Conservation (phyloP, 345 rosid genomes). For the Camelina neglecta region DNA sequence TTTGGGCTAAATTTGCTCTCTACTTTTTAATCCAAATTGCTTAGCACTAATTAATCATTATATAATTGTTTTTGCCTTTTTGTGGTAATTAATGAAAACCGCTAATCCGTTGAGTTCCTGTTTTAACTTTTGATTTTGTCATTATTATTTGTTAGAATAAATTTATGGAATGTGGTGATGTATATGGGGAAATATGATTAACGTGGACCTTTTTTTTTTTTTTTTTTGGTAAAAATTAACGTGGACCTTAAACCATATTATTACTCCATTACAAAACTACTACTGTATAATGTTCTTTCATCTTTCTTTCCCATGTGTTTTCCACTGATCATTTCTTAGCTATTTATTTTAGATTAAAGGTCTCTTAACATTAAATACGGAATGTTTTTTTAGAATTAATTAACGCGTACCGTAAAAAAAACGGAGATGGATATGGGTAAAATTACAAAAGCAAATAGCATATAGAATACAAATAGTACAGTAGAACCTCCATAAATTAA, state of each 20-base stretch:
- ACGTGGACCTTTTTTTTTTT: too few species aligned
- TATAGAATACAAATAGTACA: too few species aligned
- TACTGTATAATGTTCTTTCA: background rate
- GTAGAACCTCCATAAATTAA: too few species aligned
- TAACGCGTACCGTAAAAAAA: too few species aligned
- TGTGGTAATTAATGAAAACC: slow-evolving; percentile 14
- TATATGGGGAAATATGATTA: slow-evolving; percentile 50
- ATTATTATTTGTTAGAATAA: background rate
- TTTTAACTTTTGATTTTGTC: background rate
- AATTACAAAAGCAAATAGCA: too few species aligned
- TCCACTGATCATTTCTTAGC: background rate
- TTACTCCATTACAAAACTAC: background rate
- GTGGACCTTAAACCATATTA: slow-evolving; percentile 49
- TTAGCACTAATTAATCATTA: slow-evolving; percentile 4
- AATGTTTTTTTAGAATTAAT: too few species aligned
- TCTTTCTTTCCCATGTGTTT: background rate
- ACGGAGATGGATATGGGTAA: too few species aligned
- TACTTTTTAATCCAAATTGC: slow-evolving; percentile 23
- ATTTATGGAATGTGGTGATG: slow-evolving; percentile 51
- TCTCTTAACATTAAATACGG: too few species aligned
- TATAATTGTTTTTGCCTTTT: slow-evolving; percentile 12
- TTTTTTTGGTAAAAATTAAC: too few species aligned
- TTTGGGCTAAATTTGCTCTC: slow-evolving; percentile 43
- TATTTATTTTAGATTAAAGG: background rate
- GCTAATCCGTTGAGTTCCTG: background rate